Evolutionary conservation across 805 yeast species (phyloP).

Genomic region (Yarrowia keelungensis): DNA sequence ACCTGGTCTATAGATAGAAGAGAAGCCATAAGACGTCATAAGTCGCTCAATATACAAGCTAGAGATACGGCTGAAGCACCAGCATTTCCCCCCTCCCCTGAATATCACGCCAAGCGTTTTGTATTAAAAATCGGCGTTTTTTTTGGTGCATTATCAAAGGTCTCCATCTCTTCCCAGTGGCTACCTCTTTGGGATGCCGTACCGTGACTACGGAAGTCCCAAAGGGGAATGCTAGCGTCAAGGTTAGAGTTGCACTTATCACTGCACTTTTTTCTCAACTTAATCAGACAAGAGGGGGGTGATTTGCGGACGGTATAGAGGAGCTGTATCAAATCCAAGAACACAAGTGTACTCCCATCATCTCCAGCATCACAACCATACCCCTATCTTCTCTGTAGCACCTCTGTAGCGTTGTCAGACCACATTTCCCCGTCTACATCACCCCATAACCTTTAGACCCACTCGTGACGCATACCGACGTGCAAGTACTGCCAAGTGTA

Average conservation of each 20-base stretch:
- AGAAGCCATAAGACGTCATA: no score
- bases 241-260: constrained; percentile 15
- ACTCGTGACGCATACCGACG: constrained; percentile 2
- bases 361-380: not conserved
- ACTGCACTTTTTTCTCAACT: constrained; percentile 1
- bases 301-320: no score
- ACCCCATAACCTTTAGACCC: not conserved
- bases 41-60: no score
- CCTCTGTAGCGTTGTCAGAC: no score
- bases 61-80: no score
- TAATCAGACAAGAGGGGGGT: not conserved
- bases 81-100: no score
- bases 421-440: no score
- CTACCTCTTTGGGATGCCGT: constrained; percentile 29
- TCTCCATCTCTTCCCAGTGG: not conserved
- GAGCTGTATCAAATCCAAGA: not conserved
- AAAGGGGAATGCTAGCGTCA: constrained; percentile 36
- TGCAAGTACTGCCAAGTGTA: not conserved
- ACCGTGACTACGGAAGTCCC: constrained; percentile 20
- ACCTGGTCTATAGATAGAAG: no score
- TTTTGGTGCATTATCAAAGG: no score
- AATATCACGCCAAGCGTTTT: no score
- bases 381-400: not conserved
- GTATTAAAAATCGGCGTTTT: no score
- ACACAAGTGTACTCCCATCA: not conserved